phyloP scores from a whole-genome alignment of 2,329 filamentous ascomycete genomes.

The Fusarium liriodendri region DNA sequence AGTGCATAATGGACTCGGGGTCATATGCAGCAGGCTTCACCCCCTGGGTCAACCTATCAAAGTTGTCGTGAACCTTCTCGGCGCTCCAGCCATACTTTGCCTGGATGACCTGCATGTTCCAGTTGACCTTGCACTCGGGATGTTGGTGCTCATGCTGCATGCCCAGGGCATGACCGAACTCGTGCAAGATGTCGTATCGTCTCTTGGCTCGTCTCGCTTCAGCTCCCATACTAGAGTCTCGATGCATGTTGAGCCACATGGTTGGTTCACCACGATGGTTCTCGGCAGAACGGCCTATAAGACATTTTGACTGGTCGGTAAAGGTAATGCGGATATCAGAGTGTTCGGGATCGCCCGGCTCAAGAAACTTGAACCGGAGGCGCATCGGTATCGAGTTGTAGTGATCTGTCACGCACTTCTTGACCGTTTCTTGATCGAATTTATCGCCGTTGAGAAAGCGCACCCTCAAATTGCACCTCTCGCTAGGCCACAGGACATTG shows the following conservation, averaged over 20 bases:
- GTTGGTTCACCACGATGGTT: neutral
- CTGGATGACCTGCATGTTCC: neutral
- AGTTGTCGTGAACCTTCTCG: neutral
- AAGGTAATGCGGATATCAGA: slow-evolving; percentile 14
- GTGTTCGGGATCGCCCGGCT: slow-evolving; percentile 2
- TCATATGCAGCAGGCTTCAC: neutral
- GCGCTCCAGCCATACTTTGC: neutral
- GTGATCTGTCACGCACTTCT: neutral
- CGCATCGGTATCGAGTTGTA: neutral
- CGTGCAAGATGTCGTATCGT: slow-evolving; percentile 4
- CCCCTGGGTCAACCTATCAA: neutral
- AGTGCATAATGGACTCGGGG: neutral
- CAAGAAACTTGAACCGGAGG: neutral
- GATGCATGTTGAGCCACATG: slow-evolving; percentile 8
- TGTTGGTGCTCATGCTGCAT: slow-evolving; percentile 15
- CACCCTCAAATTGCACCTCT: neutral
- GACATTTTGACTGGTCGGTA: neutral
- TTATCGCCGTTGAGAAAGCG: neutral
- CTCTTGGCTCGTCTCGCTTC: neutral
- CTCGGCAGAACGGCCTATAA: neutral
- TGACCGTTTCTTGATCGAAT: neutral
- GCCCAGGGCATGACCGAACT: slow-evolving; percentile 22
- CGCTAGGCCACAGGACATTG: neutral
- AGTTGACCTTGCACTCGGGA: neutral
- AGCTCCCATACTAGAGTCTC: neutral